Evolutionary conservation across 345 rosid species (phyloP).

Genomic region (Hibiscus tridactylites): DNA sequence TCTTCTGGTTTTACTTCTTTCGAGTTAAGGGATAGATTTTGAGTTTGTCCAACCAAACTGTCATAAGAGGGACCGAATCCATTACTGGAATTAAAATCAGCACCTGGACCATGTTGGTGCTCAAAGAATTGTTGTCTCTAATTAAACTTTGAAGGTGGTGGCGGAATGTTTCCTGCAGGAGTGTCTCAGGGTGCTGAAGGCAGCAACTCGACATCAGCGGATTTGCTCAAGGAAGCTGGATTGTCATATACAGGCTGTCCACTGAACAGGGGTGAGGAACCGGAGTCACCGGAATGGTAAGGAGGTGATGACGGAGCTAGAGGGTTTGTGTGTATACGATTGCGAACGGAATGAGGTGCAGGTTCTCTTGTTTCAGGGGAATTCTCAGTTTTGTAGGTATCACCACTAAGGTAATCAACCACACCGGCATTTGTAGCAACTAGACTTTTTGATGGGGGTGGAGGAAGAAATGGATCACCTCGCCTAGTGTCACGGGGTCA

Average conservation of each 20-base stretch:
- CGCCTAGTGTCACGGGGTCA: no score
- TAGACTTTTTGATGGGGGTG: constrained; percentile 72
- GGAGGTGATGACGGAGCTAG: constrained; percentile 14
- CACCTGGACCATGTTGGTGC: constrained; percentile 19
- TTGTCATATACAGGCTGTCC: constrained; percentile 53
- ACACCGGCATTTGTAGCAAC: constrained; percentile 35
- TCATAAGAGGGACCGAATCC: constrained; percentile 52
- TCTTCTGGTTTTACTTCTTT: constrained; percentile 71
- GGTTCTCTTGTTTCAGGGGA: constrained; percentile 28
- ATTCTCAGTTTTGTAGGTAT: constrained; percentile 52
- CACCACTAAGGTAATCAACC: constrained; percentile 88
- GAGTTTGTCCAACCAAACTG: constrained; percentile 51
- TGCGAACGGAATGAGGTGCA: constrained; percentile 24
- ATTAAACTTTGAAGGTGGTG: constrained; percentile 65
- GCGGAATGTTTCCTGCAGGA: constrained; percentile 42
- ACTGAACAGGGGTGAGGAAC: constrained; percentile 20
- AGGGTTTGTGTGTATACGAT: constrained; percentile 10
- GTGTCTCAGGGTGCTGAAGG: constrained; percentile 79
- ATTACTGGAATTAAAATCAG: constrained; percentile 30
- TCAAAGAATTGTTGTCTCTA: constrained; percentile 68
- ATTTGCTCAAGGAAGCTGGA: constrained; percentile 32
- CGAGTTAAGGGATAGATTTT: constrained; percentile 49
- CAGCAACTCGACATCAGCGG: constrained; percentile 34
- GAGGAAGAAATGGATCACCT: constrained; percentile 61
- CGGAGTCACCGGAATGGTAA: constrained; percentile 11